Evolutionary conservation across 2,329 filamentous ascomycete species (phyloP), one percentile per base, ranked within the genome.

Genomic region (Didymella segeticola): DNA sequence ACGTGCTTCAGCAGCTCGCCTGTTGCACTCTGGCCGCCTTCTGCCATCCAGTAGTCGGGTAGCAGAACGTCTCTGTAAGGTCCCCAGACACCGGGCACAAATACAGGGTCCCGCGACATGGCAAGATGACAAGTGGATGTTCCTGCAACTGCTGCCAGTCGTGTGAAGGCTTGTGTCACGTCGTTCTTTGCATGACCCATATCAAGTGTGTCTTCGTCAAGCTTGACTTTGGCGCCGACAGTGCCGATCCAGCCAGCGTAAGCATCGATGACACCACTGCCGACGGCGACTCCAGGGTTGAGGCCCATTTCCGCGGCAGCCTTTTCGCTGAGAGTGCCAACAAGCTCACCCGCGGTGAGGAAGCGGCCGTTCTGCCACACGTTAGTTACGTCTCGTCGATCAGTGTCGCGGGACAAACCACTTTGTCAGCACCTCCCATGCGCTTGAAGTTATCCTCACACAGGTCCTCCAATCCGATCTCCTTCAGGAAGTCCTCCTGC

Each of bases 191-290:
- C 83, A 4, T 83, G 81, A 29, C 83, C 83, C 55, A 84, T 80
- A 70, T 89, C 87, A 31, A 93, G 82, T 41, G 89, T 83, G 50
- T 89, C 85, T 52, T 82, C 78, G 33, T 83, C 82, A 14, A 96
- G 83, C 62, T 91, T 84, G 65, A 97, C 91, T 76, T 97, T 97
- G 56, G 95, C 93, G 53, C 95, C 95, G n/a, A 99, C 95, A 1
- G 95, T 98, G 57, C 95, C 95, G 64, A 99, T 95, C 95, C 95
- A 99, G 60, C 95, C 95, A 55, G 95, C 95, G 69, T 99, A 99
- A 15, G 95, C 95, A 74, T 99, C 95, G 70, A 99, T 99, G 60
- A 99, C 95, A 75, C 93, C 93, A 69, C 91, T 96, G 47, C 95
- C 95, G 49, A 99, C 89, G 15, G 95, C 91, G 64, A 97, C 95